Evolutionary conservation across 192 early-diverging fungal genomes (phyloP).

Genomic region (Spizellomyces sp.): DNA sequence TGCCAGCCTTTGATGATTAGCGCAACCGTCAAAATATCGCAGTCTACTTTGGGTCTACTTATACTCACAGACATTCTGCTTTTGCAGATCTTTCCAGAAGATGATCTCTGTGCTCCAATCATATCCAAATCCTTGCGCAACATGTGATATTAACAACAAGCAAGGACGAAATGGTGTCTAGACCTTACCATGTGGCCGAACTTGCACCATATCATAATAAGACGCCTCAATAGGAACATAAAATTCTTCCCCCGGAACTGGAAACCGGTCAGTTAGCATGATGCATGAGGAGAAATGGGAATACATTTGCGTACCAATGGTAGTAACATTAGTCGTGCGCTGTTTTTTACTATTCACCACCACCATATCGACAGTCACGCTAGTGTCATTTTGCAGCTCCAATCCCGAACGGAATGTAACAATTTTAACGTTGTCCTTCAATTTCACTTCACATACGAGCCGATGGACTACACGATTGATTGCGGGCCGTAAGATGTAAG

Average conservation of each 20-base stretch:
- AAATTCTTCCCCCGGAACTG: constrained; percentile 79
- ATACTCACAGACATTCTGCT: constrained; percentile 28
- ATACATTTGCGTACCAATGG: neutral
- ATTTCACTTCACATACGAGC: constrained; percentile 83
- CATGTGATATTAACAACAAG: neutral
- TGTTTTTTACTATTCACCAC: constrained; percentile 73
- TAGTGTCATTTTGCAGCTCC: constrained; percentile 81
- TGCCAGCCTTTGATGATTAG: neutral
- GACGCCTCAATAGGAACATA: constrained; percentile 86
- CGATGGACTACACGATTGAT: constrained; percentile 78
- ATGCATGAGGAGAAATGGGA: constrained; percentile 22
- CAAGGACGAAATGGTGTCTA: neutral
- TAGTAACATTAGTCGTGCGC: constrained; percentile 29
- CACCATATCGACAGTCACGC: constrained; percentile 76
- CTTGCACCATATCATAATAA: constrained; percentile 74
- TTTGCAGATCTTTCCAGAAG: constrained; percentile 80
- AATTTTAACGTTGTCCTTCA: constrained; percentile 87
- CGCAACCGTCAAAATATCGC: neutral
- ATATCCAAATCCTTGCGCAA: constrained; percentile 73
- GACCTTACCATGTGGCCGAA: constrained; percentile 73
- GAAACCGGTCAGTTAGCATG: constrained; percentile 35
- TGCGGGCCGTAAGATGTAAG: constrained; percentile 82
- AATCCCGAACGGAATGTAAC: constrained; percentile 88
- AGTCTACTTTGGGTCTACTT: neutral
- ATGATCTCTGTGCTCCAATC: constrained; percentile 80